Base-by-base conservation (phyloP, 768 basidiomycete genomes). In the Harrya chromipes region DNA sequence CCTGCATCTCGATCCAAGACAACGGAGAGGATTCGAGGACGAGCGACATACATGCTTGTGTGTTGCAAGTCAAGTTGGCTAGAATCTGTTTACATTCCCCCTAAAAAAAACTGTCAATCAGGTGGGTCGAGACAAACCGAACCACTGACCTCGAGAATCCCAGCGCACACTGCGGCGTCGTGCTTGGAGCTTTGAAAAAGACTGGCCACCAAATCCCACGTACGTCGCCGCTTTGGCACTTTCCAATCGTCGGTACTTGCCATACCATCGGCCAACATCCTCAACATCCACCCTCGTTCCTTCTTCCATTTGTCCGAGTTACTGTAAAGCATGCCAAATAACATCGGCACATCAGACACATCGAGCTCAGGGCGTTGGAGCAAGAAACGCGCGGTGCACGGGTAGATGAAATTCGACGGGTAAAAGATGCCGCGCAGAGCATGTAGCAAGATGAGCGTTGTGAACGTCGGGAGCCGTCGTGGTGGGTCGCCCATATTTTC, bases 361-460 rank as follows among this genome's bases (percentile, higher is more conserved):
- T 97, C 94, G 7, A 97, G 70, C 47, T 83, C 78, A 1, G 92
- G 85, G 2, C 95, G 82, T 67, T 97, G 94, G 0, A 98, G 78
- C 6, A 98, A 79, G 76, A 97, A 97, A 5, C 88, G 80, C 1
- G 90, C 83, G 1, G 86, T 88, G 14, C 86, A 71, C 0, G 94
- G 92, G 62, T 95, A 98, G 38, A 90, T 83, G 66, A 92, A 90
- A 43, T 87, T 84, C 2, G 89, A 84, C 0, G 95, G 94, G 53
- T 90, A 86, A 69, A 93, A 94, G 29, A 95, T 75, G 1, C 82
- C 83, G 24, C 86, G 78, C 5, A 97, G 70, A 2, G 90, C 83
- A 54, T 98, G 93, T 3, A 85, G 76, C 45, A 97, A 76, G 57
- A 95, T 79, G 16, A 97, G 80, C 2, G 90, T 84, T 5, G 84